These are phyloP conservation scores for Nitzschia inconspicua DNA, from an alignment of 108 stramenopile genomes.

Conservation along the genomic window DNA sequence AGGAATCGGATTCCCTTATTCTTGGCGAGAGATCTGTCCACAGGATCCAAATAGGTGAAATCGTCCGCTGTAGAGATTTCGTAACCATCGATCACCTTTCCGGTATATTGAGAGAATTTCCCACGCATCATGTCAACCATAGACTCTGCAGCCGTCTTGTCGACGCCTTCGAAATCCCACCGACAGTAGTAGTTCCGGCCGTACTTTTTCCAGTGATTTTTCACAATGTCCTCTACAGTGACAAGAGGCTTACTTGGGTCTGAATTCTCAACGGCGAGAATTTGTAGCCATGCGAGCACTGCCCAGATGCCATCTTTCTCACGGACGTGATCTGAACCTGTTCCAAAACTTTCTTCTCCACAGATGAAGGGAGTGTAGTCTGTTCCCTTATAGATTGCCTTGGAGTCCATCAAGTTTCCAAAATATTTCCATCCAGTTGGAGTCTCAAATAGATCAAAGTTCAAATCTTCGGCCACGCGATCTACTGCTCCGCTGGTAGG, in stretches of 20 bases:
- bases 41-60: slow-evolving; percentile 96
- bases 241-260: slow-evolving; percentile 83
- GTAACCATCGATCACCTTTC: slow-evolving; percentile 72
- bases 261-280: slow-evolving; percentile 87
- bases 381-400: slow-evolving; percentile 79
- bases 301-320: slow-evolving; percentile 99
- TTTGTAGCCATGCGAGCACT: slow-evolving; percentile 96
- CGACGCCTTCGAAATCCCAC: slow-evolving; percentile 98
- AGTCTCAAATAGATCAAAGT: slow-evolving; percentile 93
- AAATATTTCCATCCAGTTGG: slow-evolving; percentile 99
- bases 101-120: slow-evolving; percentile 60
- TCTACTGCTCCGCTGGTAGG: slow-evolving; percentile 99
- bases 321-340: slow-evolving; percentile 97
- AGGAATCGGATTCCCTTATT: slow-evolving; percentile 95
- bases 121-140: slow-evolving; percentile 96
- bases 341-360: slow-evolving; percentile 99
- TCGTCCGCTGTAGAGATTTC: slow-evolving; percentile 91
- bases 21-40: slow-evolving; percentile 90
- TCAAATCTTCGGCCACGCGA: slow-evolving; percentile 93
- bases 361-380: slow-evolving; percentile 99
- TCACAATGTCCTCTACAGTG: slow-evolving; percentile 94
- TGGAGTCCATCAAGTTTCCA: slow-evolving; percentile 99
- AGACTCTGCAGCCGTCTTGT: slow-evolving; percentile 70
- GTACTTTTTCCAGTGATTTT: slow-evolving; percentile 92
- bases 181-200: slow-evolving; percentile 99